Evolutionary conservation across 768 basidiomycete genomes (phyloP).

Genomic region (Russula sp.): DNA sequence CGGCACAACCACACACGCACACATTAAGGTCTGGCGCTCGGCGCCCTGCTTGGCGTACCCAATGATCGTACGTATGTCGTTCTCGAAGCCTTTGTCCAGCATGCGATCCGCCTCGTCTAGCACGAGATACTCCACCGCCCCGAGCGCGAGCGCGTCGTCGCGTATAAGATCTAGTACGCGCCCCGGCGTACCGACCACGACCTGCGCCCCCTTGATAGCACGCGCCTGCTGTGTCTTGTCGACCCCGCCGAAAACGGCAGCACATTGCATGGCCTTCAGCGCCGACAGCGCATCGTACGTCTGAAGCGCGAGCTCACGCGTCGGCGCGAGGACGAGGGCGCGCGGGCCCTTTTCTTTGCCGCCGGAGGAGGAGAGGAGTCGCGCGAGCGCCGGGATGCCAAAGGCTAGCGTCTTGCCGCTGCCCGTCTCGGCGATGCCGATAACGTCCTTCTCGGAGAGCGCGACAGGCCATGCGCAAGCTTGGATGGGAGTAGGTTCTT

Average conservation of each 20-base stretch:
- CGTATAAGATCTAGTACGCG: conserved; percentile 88
- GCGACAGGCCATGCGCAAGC: conserved; percentile 92
- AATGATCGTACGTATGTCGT: conserved; percentile 91
- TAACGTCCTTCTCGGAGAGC: conserved; percentile 75
- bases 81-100: conserved; percentile 98
- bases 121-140: conserved; percentile 86
- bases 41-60: conserved; percentile 57
- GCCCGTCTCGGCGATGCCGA: conserved; percentile 96
- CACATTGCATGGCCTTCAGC: conserved; percentile 72
- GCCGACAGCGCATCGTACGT: conserved; percentile 78
- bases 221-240: conserved; percentile 78
- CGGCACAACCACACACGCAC: conserved; percentile 39
- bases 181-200: conserved; percentile 95
- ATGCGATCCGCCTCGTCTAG: conserved; percentile 98
- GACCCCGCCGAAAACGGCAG: conserved; percentile 94
- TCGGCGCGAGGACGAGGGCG: conserved; percentile 85
- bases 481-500: conserved; percentile 92
- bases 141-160: conserved; percentile 79
- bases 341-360: conserved; percentile 30
- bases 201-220: conserved; percentile 57
- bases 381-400: conserved; percentile 81
- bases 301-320: conserved; percentile 93
- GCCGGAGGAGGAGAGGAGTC: conserved; percentile 43
- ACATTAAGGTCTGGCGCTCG: conserved; percentile 92
- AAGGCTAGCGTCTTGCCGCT: conserved; percentile 97